Base-by-base conservation (phyloP, 1,284 basidiomycete species). In the Microbotryum violaceum region DNA sequence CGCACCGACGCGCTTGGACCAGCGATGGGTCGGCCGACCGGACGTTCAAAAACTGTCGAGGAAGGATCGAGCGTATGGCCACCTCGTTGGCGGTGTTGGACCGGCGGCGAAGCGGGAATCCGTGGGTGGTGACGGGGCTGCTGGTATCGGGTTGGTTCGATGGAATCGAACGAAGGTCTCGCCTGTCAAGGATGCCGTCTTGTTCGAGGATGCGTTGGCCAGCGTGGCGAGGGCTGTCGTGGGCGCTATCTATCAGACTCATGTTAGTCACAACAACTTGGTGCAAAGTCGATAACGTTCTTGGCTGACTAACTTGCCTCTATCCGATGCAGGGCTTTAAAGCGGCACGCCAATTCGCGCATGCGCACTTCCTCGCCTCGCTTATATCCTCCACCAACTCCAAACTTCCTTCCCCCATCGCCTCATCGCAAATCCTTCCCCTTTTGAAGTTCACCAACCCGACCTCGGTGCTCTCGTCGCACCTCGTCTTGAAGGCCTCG, bases 291-390 rank as follows among this genome's bases (percentile, higher is more conserved):
- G 63, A 7, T 68, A 68, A 27, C 23, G 23, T 9, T 10, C 6
- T 10, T 7, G 8, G 25, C 58, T 73, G 71, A 57, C 63, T 71
- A 47, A 63, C 16, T 49, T 64, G 70, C 46, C 59, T 71, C 27
- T 58, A 71, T 84, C 31, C 9, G 75, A 81, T 85, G 72, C 80
- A 90, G 75, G 85, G 87, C 56, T 89, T 91, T 53, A 80, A 89
- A 60, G 82, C 82, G 25, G 88, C 91, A 29, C 83, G 90, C 65
- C 81, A 85, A 74, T 96, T 96, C 73, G 86, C 84, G 21, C 87
- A 92, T 74, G 83, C 85, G 16, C 85, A 89, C 76, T 93, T 94
- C 80, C 81, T 96, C 65, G 82, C 81, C 55, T 85, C 93, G 48
- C 83, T 73, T 60, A 55, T 64, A 27, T 62, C 66, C 4, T 46